Conservation (phyloP, 192 early-diverging fungal genomes). For the Entomortierella lignicola region DNA sequence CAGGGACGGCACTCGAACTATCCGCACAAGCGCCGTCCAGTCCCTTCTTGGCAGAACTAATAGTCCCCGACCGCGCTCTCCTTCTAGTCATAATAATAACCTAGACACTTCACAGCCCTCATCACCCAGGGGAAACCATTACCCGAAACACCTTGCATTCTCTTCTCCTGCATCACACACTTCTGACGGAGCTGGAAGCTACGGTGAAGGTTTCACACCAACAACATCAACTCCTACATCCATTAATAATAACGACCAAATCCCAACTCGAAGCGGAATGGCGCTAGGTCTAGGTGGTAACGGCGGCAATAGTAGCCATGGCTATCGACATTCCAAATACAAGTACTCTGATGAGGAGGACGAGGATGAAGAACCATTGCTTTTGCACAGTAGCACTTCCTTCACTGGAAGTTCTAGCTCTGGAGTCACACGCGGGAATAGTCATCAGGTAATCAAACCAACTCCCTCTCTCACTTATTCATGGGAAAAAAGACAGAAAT, state of each 20-base stretch:
- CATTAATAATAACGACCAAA: slow-evolving; percentile 9
- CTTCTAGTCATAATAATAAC: slow-evolving; percentile 11
- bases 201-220: slow-evolving; percentile 17
- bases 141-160: slow-evolving; percentile 37
- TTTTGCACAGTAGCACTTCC: slow-evolving; percentile 45
- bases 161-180: slow-evolving; percentile 8
- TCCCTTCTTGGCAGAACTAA: background rate
- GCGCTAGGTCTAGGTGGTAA: slow-evolving; percentile 22
- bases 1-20: slow-evolving; percentile 35
- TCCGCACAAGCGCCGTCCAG: slow-evolving; percentile 1
- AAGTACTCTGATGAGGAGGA: slow-evolving; percentile 43
- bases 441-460: slow-evolving; percentile 10
- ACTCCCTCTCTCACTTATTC: background rate
- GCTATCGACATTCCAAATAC: slow-evolving; percentile 45
- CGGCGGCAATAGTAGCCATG: slow-evolving; percentile 9
- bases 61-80: slow-evolving; percentile 26
- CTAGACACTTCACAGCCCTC: background rate
- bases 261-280: slow-evolving; percentile 7
- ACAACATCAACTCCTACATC: slow-evolving; percentile 13
- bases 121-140: slow-evolving; percentile 3
- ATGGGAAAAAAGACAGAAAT: background rate
- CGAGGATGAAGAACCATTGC: slow-evolving; percentile 40
- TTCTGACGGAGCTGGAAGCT: slow-evolving; percentile 18
- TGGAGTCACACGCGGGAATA: slow-evolving; percentile 19
- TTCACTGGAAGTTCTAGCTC: slow-evolving; percentile 32